These are phyloP conservation scores for Alternaria sp. DNA, from an alignment of 2,329 filamentous ascomycete genomes.

Conservation along the genomic window DNA sequence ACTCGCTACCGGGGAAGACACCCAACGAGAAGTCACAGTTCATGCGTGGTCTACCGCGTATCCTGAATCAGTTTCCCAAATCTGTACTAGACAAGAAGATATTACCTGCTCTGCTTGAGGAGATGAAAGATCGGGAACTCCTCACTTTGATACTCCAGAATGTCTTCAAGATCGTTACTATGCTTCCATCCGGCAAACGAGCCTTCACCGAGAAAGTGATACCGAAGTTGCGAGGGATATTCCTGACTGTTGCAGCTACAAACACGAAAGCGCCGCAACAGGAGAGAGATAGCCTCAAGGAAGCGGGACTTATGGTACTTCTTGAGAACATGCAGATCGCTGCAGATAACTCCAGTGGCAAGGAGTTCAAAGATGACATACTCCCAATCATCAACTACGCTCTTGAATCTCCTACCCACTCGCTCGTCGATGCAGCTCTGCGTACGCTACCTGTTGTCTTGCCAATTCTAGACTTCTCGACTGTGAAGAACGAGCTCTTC, in stretches of 20 bases:
- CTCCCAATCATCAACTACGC: conserved; percentile 84
- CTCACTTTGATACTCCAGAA: conserved; percentile 88
- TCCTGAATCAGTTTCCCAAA: conserved; percentile 90
- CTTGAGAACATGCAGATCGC: conserved; percentile 82
- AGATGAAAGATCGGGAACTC: conserved; percentile 90
- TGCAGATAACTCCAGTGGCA: conserved; percentile 82
- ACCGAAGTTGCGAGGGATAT: conserved; percentile 84
- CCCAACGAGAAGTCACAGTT: conserved; percentile 90
- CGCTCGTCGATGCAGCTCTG: conserved; percentile 85
- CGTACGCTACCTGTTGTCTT: conserved; percentile 81
- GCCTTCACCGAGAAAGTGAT: conserved; percentile 86
- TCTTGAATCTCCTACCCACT: conserved; percentile 87
- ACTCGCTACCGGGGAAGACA: conserved; percentile 90
- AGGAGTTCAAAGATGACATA: conserved; percentile 96
- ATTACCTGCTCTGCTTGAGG: conserved; percentile 85
- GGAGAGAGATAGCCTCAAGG: conserved; percentile 82
- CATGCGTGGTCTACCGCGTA: conserved; percentile 84
- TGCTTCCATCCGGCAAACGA: conserved; percentile 75
- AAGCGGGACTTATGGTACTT: conserved; percentile 90
- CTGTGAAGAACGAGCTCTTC: conserved; percentile 96
- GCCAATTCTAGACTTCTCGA: conserved; percentile 91
- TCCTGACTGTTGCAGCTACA: conserved; percentile 65
- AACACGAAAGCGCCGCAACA: conserved; percentile 54
- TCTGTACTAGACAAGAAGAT: conserved; percentile 96
- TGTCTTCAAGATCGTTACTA: conserved; percentile 85